Conservation (phyloP, 1,284 basidiomycete species). For the Cryptococcus depauperatus region DNA sequence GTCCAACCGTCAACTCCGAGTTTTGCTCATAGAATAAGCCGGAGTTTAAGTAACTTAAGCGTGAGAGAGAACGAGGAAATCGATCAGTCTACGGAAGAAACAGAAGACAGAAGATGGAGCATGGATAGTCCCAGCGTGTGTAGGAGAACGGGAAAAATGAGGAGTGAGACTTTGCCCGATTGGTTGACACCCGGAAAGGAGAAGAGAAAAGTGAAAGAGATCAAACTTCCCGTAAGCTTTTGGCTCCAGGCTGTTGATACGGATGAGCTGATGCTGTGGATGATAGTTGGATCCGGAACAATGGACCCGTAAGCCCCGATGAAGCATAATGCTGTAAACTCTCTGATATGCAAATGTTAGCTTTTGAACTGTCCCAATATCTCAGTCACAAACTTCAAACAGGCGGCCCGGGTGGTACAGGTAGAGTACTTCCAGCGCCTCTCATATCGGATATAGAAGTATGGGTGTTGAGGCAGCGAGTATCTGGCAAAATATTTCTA, state of each 20-base stretch:
- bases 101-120: constrained; percentile 20
- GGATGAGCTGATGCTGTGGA: constrained; percentile 8
- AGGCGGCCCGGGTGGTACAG: constrained; percentile 31
- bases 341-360: background rate
- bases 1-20: no score
- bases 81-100: no score
- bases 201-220: constrained; percentile 10
- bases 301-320: constrained; percentile 29
- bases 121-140: constrained; percentile 18
- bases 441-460: constrained; percentile 22
- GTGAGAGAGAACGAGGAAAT: no score
- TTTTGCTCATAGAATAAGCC: no score
- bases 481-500: constrained; percentile 31
- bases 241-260: background rate
- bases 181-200: constrained; percentile 7
- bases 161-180: constrained; percentile 22
- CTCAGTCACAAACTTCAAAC: constrained; percentile 29
- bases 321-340: background rate
- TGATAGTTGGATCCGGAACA: constrained; percentile 25
- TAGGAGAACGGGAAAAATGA: constrained; percentile 15
- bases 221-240: constrained; percentile 16
- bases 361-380: constrained; percentile 32
- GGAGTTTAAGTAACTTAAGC: no score
- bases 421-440: constrained; percentile 31
- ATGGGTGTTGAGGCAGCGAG: constrained; percentile 21